Percentiles rank a stretch among this genome's conserved stretches.
These are phyloP conservation scores for Fragosphaeria purpurea DNA, from an alignment of 2,329 filamentous ascomycete genomes.

Conservation along the genomic window DNA sequence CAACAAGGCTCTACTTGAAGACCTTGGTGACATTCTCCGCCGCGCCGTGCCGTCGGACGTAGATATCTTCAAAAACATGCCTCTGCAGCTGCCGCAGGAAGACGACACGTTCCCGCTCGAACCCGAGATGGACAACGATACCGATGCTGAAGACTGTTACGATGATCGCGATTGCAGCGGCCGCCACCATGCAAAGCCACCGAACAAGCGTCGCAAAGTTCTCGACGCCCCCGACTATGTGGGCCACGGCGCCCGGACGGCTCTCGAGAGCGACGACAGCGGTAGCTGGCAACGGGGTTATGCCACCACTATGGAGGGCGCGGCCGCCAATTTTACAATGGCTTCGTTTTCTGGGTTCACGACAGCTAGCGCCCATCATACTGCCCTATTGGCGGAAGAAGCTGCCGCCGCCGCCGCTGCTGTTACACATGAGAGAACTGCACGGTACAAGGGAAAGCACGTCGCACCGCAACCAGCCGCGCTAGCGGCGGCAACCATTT, in stretches of 20 bases:
- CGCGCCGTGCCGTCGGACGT: constrained; percentile 48
- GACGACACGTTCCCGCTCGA: constrained; percentile 61
- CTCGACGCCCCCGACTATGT: neutral
- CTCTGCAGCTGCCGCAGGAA: constrained; percentile 45
- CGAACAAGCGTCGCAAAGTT: constrained; percentile 19
- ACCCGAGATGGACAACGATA: constrained; percentile 25
- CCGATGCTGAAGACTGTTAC: constrained; percentile 5
- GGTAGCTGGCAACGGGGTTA: constrained; percentile 33
- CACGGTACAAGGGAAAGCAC: constrained; percentile 13
- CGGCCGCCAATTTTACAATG: constrained; percentile 45
- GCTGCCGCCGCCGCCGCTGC: constrained; percentile 12
- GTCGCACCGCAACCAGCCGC: neutral
- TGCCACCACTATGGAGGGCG: constrained; percentile 52
- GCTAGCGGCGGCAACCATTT: neutral
- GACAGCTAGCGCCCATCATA: constrained; percentile 47
- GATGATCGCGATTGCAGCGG: neutral
- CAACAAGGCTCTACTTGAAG: constrained; percentile 48
- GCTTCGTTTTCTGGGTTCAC: constrained; percentile 49
- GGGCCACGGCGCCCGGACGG: constrained; percentile 15
- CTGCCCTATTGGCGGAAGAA: constrained; percentile 26
- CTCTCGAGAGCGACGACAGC: neutral
- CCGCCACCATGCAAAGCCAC: constrained; percentile 3
- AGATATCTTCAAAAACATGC: constrained; percentile 42
- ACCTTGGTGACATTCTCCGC: constrained; percentile 61
- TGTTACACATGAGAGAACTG: too few species aligned